Evolutionary conservation across 2,329 filamentous ascomycete genomes (phyloP), one percentile per base, ranked within the genome.

Genomic region (Trichoderma sp.): DNA sequence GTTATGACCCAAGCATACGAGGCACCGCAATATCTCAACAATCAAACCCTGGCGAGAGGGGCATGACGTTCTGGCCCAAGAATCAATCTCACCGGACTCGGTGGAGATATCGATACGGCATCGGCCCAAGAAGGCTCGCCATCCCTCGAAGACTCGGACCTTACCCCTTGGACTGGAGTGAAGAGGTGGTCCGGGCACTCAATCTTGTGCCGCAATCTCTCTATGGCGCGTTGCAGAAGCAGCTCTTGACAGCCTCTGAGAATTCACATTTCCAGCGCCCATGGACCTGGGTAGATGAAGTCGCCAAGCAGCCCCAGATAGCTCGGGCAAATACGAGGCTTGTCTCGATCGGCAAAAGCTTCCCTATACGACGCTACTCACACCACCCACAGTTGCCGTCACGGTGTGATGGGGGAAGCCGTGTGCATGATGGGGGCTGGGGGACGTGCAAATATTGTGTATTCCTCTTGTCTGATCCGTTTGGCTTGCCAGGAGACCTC

Each of bases 261-360:
- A 43, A 7, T 15, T 10, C 17, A 10, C 30, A 17, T 19, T 21
- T 4, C 39, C 43, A 10, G 57, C 17, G 47, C 57, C 51, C 12
- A 39, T 12, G 34, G 12, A 14, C 34, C 45, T 28, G 34, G 15
- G 14, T 9, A 21, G n/a, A 9, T 26, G 21, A 19, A 26, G 28
- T 24, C 30, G 34, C 45, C 48, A 39, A n/a, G 28, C 30, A n/a
- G 12, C 7, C 39, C 39, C 4, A 26, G 41, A 17, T n/a, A 19
- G 14, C 24, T 15, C 9, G 39, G 15, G 17, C 24, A 39, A 15
- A 10, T 30, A 45, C 41, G 17, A 57, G 28, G 39, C 30, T 21
- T 60, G 19, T n/a, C 24, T 50, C 6, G 45, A 41, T 51, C 57
- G 45, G 57, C 17, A 60, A 60, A 43, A 43, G 14, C 34, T 60